A percentile compares a stretch with the other conserved stretches of the same genome.
Evolutionary conservation across 2,329 filamentous ascomycete species (phyloP).

Genomic region (Stachybotrys chartarum): DNA sequence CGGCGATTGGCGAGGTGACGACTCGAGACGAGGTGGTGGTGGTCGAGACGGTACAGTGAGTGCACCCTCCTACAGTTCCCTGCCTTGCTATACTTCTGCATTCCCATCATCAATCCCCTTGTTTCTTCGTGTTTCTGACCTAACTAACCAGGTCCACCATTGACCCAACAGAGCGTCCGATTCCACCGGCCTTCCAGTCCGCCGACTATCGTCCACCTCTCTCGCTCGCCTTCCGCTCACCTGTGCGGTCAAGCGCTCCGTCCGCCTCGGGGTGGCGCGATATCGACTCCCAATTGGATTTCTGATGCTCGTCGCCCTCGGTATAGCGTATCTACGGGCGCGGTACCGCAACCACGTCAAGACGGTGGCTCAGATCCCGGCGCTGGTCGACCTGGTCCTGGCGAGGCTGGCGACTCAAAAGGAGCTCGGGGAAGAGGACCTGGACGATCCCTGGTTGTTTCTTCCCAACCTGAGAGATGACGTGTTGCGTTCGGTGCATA

Average conservation of each 20-base stretch:
- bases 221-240: slow-evolving; percentile 84
- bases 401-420: slow-evolving; percentile 79
- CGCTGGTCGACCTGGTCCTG: slow-evolving; percentile 76
- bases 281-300: slow-evolving; percentile 78
- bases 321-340: slow-evolving; percentile 56
- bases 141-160: slow-evolving; percentile 82
- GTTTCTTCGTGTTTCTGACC: slow-evolving; percentile 40
- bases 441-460: slow-evolving; percentile 74
- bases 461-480: slow-evolving; percentile 88
- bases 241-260: slow-evolving; percentile 71
- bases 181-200: slow-evolving; percentile 53
- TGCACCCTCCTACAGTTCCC: slow-evolving; percentile 17
- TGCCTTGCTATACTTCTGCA: slow-evolving; percentile 2
- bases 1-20: slow-evolving; percentile 66
- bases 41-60: slow-evolving; percentile 45
- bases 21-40: slow-evolving; percentile 51
- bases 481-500: slow-evolving; percentile 76
- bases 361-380: slow-evolving; percentile 67
- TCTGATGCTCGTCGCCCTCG: slow-evolving; percentile 43
- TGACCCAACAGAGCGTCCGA: slow-evolving; percentile 63
- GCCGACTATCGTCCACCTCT: slow-evolving; percentile 73
- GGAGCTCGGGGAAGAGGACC: slow-evolving; percentile 60
- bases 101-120: neutral
- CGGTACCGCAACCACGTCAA: slow-evolving; percentile 56
- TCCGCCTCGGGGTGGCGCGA: slow-evolving; percentile 76